A percentile compares a stretch with the other conserved stretches of the same genome.
phyloP scores from a whole-genome alignment of 768 basidiomycete genomes.

The Lyophyllum atratum region DNA sequence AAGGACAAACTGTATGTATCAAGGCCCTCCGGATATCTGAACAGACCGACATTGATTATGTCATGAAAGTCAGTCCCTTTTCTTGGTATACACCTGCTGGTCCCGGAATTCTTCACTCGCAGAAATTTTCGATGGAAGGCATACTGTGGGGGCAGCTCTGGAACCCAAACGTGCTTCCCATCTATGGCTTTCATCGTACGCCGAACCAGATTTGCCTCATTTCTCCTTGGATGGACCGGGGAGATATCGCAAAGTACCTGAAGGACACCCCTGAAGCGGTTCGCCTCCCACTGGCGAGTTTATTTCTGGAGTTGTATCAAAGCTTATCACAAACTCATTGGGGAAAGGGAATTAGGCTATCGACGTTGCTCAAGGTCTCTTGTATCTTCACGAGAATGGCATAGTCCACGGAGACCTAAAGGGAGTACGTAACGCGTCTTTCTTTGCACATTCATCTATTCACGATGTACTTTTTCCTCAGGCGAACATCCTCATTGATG shows the following conservation, averaged over 20 bases:
- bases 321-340: too few relatives aligned
- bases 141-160: background rate
- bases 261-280: background rate
- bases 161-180: background rate
- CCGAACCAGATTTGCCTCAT: background rate
- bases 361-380: background rate
- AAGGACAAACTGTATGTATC: background rate
- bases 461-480: background rate
- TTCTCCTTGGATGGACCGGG: background rate
- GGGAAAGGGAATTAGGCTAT: background rate
- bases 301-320: background rate
- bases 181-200: background rate
- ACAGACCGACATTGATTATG: background rate
- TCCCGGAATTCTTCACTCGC: background rate
- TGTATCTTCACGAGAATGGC: background rate
- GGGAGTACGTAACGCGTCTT: background rate
- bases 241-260: background rate
- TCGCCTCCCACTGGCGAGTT: background rate
- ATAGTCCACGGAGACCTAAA: background rate
- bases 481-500: background rate
- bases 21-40: background rate
- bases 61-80: background rate
- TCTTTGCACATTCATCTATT: too few relatives aligned
- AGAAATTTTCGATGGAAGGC: background rate
- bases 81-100: too few relatives aligned